phyloP scores from a whole-genome alignment of 805 yeast species.

The Candida krabiensis region DNA sequence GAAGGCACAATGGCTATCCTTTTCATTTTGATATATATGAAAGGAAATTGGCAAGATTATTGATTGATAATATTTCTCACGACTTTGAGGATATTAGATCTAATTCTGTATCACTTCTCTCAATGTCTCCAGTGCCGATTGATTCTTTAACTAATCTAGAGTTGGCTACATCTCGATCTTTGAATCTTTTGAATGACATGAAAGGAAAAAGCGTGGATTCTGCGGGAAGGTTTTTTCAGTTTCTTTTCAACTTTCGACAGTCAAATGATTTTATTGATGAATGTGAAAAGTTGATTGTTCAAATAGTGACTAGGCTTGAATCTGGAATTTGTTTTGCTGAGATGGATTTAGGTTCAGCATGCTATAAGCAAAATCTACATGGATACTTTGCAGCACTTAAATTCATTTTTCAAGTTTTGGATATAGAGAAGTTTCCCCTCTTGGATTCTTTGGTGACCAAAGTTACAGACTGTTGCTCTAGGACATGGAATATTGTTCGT shows the following conservation, averaged over 20 bases:
- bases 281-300: slow-evolving; percentile 29
- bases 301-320: slow-evolving; percentile 36
- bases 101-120: slow-evolving; percentile 44
- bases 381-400: slow-evolving; percentile 67
- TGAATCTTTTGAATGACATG: slow-evolving; percentile 36
- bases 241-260: slow-evolving; percentile 41
- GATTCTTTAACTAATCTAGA: slow-evolving; percentile 21
- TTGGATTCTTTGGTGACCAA: slow-evolving; percentile 6
- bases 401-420: slow-evolving; percentile 31
- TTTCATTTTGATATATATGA: slow-evolving; percentile 45
- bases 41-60: slow-evolving; percentile 39
- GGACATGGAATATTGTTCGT: slow-evolving; percentile 45
- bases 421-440: slow-evolving; percentile 9
- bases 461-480: slow-evolving; percentile 10
- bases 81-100: slow-evolving; percentile 78
- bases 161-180: slow-evolving; percentile 22
- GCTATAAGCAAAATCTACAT: slow-evolving; percentile 54
- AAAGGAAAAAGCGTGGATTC: slow-evolving; percentile 72
- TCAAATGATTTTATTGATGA: slow-evolving; percentile 13
- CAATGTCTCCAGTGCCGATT: slow-evolving; percentile 41
- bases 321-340: slow-evolving; percentile 35
- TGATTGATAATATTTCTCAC: slow-evolving; percentile 64
- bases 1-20: slow-evolving; percentile 47
- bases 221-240: slow-evolving; percentile 67
- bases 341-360: slow-evolving; percentile 41